phyloP scores from a whole-genome alignment of 2,329 filamentous ascomycete genomes.

The Claviceps monticola region DNA sequence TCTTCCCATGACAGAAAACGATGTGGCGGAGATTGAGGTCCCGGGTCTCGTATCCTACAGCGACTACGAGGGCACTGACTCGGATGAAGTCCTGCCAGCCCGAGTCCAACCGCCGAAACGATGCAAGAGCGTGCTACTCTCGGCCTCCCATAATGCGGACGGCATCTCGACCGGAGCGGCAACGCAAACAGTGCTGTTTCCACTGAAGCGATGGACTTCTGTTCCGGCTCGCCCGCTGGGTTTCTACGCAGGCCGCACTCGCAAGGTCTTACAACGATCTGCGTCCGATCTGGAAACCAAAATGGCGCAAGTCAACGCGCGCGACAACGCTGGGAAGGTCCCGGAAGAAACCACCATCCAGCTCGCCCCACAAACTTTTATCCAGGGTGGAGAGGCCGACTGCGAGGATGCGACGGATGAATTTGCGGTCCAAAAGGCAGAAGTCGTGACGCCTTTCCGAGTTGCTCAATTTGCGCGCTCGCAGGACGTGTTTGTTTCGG shows the following conservation, averaged over 20 bases:
- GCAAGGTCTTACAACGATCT: not conserved
- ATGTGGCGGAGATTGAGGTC: slow-evolving; percentile 69
- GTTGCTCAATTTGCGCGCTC: slow-evolving; percentile 39
- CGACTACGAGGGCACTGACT: slow-evolving; percentile 44
- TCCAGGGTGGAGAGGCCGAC: slow-evolving; percentile 3
- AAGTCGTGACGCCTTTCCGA: slow-evolving; percentile 42
- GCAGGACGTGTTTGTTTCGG: slow-evolving; percentile 30
- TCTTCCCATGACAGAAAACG: slow-evolving; percentile 52
- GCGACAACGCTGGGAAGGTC: not conserved
- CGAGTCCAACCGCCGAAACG: slow-evolving; percentile 15
- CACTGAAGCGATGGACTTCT: slow-evolving; percentile 34
- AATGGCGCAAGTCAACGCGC: not conserved
- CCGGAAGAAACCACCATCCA: not conserved
- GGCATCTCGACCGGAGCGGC: slow-evolving; percentile 9
- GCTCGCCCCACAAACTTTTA: not conserved
- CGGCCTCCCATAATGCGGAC: slow-evolving; percentile 10
- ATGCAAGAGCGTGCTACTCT: slow-evolving; percentile 30
- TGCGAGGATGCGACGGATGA: slow-evolving; percentile 28
- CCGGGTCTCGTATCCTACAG: slow-evolving; percentile 50
- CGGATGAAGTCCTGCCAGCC: slow-evolving; percentile 13
- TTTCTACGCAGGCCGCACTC: slow-evolving; percentile 1
- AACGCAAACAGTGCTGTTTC: slow-evolving; percentile 16
- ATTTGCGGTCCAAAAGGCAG: slow-evolving; percentile 38
- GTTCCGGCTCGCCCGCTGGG: slow-evolving; percentile 25
- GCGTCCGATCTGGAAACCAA: not conserved